Percentiles rank a stretch among this genome's conserved stretches.
phyloP scores from a whole-genome alignment of 1,284 basidiomycete species.

The Rhodotorula sp. region DNA sequence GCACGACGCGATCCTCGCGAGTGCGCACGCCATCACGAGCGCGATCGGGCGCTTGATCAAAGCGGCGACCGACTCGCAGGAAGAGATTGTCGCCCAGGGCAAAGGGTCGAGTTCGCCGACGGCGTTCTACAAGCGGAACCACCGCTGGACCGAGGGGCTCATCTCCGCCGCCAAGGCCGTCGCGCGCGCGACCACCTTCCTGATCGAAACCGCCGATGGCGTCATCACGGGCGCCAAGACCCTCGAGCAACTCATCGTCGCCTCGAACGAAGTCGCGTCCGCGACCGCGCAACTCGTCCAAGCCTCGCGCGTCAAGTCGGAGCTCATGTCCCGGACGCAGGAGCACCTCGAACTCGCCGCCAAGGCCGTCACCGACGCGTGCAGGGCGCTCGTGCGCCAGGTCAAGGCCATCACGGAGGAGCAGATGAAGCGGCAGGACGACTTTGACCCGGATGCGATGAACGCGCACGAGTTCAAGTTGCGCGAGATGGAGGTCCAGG shows the following conservation, averaged over 20 bases:
- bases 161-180: conserved; percentile 98
- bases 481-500: conserved; percentile 98
- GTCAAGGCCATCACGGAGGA: conserved; percentile 92
- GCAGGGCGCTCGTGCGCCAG: conserved; percentile 92
- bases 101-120: conserved; percentile 82
- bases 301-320: conserved; percentile 96
- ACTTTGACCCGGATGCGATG: conserved; percentile 88
- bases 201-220: conserved; percentile 97
- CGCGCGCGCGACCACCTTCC: conserved; percentile 91
- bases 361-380: conserved; percentile 98
- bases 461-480: conserved; percentile 94
- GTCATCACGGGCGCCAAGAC: conserved; percentile 88
- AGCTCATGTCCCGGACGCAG: conserved; percentile 97
- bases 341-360: conserved; percentile 93
- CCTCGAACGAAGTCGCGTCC: conserved; percentile 96
- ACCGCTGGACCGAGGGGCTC: conserved; percentile 98
- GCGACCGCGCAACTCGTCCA: conserved; percentile 98
- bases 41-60: conserved; percentile 93
- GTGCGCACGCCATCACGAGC: conserved; percentile 89
- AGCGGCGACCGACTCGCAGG: conserved; percentile 94
- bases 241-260: conserved; percentile 97
- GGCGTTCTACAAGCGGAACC: conserved; percentile 99
- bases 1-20: conserved; percentile 93
- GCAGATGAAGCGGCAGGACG: conserved; percentile 69
- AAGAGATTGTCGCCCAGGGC: conserved; percentile 96